These are phyloP conservation scores for Wickerhamiella pararugosa DNA, from an alignment of 1,139 yeast genomes.

Conservation along the genomic window DNA sequence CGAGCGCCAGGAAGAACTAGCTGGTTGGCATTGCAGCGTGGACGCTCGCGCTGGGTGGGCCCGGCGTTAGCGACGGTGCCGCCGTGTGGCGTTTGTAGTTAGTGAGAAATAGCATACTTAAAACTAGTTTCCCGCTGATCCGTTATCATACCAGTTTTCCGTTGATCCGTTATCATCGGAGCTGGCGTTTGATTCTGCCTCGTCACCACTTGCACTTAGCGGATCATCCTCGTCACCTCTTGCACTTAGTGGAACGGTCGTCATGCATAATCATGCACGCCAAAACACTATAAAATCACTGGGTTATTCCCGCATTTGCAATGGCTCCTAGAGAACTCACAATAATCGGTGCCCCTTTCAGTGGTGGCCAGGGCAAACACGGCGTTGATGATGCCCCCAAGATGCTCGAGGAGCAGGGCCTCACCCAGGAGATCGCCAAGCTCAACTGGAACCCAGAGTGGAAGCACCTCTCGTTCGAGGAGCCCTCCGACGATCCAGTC, in stretches of 20 bases:
- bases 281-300: neutral
- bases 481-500: conserved; percentile 24
- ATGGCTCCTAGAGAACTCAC: conserved; percentile 5
- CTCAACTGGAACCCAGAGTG: conserved; percentile 61
- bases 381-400: conserved; percentile 96
- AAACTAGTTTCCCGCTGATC: no score
- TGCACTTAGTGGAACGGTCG: conserved; percentile 7
- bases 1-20: no score
- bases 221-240: conserved; percentile 4
- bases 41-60: no score
- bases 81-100: no score
- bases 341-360: conserved; percentile 70
- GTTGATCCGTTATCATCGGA: neutral
- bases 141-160: no score
- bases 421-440: conserved; percentile 42
- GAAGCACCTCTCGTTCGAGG: conserved; percentile 35
- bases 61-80: no score
- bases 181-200: neutral
- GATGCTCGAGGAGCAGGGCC: conserved; percentile 56
- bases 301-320: neutral
- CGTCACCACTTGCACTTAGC: conserved; percentile 7
- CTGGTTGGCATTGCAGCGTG: no score
- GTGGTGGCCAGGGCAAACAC: conserved; percentile 91
- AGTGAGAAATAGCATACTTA: no score
- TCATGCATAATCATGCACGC: conserved; percentile 1